A percentile compares a stretch with the other conserved stretches of the same genome.
Conservation (phyloP, 331 rosid species). For the Malus hybrid region DNA sequence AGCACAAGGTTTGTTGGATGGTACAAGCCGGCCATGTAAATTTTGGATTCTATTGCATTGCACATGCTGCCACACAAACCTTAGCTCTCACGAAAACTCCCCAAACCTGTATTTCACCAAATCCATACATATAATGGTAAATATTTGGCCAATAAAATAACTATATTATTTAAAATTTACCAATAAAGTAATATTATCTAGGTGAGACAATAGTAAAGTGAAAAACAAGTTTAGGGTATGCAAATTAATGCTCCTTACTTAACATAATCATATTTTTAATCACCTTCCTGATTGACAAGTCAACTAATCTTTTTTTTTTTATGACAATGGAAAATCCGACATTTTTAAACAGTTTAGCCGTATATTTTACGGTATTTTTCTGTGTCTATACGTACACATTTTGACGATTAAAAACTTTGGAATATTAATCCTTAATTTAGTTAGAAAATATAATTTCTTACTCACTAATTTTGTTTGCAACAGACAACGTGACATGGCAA, state of each 20-base stretch:
- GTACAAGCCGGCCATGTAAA: background rate
- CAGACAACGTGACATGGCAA: background rate
- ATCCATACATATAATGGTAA: background rate
- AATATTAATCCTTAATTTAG: too few relatives aligned
- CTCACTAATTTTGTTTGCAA: background rate
- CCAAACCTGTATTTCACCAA: constrained; percentile 1
- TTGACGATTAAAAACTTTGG: too few relatives aligned
- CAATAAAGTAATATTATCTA: background rate
- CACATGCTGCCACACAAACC: constrained; percentile 15
- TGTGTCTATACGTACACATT: rapidly evolving
- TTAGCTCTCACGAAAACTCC: constrained; percentile 1
- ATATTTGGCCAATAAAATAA: background rate
- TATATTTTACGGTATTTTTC: too few relatives aligned
- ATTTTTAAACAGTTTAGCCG: too few relatives aligned
- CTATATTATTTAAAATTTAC: background rate
- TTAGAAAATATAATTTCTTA: too few relatives aligned
- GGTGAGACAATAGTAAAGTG: background rate
- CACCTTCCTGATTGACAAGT: too few relatives aligned
- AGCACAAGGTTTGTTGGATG: background rate
- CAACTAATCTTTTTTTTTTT: too few relatives aligned
- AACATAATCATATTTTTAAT: background rate
- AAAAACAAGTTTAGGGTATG: background rate
- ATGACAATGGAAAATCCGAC: too few relatives aligned
- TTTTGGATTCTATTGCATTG: background rate
- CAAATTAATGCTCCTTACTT: background rate